phyloP scores from a whole-genome alignment of 2,329 filamentous ascomycete species.

The Aspergillus ochraceoroseus region DNA sequence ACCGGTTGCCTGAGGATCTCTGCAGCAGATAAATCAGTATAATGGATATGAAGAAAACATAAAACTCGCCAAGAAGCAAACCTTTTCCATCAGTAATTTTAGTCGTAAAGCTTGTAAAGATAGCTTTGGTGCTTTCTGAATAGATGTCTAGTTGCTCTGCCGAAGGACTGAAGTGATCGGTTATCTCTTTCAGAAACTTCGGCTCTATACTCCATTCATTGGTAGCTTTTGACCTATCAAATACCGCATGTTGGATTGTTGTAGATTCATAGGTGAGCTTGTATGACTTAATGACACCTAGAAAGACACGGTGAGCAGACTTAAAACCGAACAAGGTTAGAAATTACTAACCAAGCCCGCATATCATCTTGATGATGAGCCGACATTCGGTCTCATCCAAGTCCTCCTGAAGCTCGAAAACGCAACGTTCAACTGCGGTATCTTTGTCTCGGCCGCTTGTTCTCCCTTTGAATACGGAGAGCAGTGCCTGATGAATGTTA shows the following conservation, averaged over 20 bases:
- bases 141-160: slow-evolving; percentile 62
- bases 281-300: slow-evolving; percentile 61
- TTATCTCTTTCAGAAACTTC: slow-evolving; percentile 54
- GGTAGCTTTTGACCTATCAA: slow-evolving; percentile 52
- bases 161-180: slow-evolving; percentile 60
- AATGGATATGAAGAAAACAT: neutral
- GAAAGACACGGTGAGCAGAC: slow-evolving; percentile 4
- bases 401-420: slow-evolving; percentile 56
- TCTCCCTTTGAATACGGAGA: slow-evolving; percentile 60
- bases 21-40: slow-evolving; percentile 23
- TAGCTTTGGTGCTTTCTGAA: slow-evolving; percentile 53
- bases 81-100: slow-evolving; percentile 59
- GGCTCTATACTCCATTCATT: slow-evolving; percentile 59
- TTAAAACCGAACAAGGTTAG: neutral
- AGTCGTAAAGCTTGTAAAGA: slow-evolving; percentile 63
- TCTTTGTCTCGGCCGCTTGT: slow-evolving; percentile 55
- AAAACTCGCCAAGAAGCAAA: slow-evolving; percentile 20
- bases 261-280: slow-evolving; percentile 60
- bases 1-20: slow-evolving; percentile 61
- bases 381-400: slow-evolving; percentile 56
- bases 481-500: slow-evolving; percentile 43
- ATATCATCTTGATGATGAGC: slow-evolving; percentile 58
- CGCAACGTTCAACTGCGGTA: slow-evolving; percentile 57
- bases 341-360: slow-evolving; percentile 49
- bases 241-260: slow-evolving; percentile 59